A percentile compares a stretch with the other conserved stretches of the same genome.
phyloP scores from a whole-genome alignment of 441 rosid genomes.

The Pelargonium fulgidum region DNA sequence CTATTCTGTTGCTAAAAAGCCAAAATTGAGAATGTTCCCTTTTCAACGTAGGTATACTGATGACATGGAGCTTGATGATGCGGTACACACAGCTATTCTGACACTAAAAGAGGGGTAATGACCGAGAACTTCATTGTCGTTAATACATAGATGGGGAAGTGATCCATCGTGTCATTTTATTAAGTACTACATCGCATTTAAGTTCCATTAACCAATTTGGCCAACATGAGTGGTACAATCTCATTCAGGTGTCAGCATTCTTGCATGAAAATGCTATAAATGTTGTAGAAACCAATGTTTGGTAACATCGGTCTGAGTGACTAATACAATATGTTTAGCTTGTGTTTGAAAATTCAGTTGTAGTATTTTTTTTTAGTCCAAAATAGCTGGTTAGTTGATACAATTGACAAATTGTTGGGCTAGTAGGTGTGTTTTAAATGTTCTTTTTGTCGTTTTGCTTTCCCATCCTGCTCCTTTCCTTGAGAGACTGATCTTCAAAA shows the following conservation, averaged over 20 bases:
- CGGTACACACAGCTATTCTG: conserved; percentile 93
- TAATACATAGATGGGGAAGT: background rate
- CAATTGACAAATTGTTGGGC: background rate
- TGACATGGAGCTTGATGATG: conserved; percentile 99
- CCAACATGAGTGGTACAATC: too few relatives aligned
- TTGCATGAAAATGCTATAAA: too few relatives aligned
- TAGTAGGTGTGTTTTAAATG: background rate
- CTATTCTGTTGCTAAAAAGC: background rate
- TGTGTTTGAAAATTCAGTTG: too few relatives aligned
- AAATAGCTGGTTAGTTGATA: background rate
- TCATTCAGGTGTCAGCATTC: too few relatives aligned
- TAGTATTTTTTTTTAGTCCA: background rate
- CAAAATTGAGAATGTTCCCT: background rate
- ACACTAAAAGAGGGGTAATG: conserved; percentile 93
- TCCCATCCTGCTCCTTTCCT: background rate
- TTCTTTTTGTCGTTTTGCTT: background rate
- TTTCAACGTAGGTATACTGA: conserved; percentile 59
- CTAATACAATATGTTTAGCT: too few relatives aligned
- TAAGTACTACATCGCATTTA: background rate
- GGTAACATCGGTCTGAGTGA: too few relatives aligned
- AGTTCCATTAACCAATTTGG: background rate
- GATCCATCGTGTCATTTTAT: background rate
- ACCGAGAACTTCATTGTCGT: background rate
- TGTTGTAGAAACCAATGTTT: too few relatives aligned
- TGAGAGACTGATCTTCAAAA: background rate